Percentiles rank a stretch among this genome's conserved stretches.
These are phyloP conservation scores for Staphylotrichum tortipilum DNA, from an alignment of 495 filamentous ascomycete genomes.

Conservation along the genomic window DNA sequence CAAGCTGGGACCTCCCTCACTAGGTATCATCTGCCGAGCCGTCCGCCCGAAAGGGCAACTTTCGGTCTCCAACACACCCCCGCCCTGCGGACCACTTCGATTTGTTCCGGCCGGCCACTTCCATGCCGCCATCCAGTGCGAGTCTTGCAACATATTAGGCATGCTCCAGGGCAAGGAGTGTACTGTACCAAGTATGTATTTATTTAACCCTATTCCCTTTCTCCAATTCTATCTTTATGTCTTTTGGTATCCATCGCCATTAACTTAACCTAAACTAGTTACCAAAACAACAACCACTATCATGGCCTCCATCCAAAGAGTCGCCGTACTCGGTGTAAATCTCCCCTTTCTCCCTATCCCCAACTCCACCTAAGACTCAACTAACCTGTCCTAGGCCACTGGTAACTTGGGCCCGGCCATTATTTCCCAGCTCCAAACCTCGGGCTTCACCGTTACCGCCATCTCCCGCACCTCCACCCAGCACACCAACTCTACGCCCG, in stretches of 20 bases:
- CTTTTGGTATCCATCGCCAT: too few relatives aligned
- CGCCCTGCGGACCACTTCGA: too few relatives aligned
- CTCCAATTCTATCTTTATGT: too few relatives aligned
- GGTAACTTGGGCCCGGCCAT: slow-evolving; percentile 52
- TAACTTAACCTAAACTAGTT: too few relatives aligned
- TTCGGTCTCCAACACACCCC: too few relatives aligned
- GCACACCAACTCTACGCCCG: slow-evolving; percentile 20
- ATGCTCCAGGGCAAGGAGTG: too few relatives aligned
- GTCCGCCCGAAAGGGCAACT: too few relatives aligned
- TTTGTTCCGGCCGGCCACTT: too few relatives aligned
- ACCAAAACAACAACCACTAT: background rate
- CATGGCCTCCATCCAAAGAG: slow-evolving; percentile 43
- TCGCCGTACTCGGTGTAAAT: slow-evolving; percentile 42
- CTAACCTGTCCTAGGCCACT: slow-evolving; percentile 33
- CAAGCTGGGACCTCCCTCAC: too few relatives aligned
- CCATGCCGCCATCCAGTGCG: slow-evolving; percentile 5
- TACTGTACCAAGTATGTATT: too few relatives aligned
- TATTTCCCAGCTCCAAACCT: slow-evolving; percentile 43
- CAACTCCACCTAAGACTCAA: too few relatives aligned
- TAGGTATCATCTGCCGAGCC: background rate
- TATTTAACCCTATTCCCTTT: too few relatives aligned
- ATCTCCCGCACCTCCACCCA: slow-evolving; percentile 46
- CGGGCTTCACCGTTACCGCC: slow-evolving; percentile 50
- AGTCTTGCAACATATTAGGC: slow-evolving; percentile 2
- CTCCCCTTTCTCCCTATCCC: background rate